phyloP scores from a whole-genome alignment of 345 rosid genomes.

The Pugionium cornutum region DNA sequence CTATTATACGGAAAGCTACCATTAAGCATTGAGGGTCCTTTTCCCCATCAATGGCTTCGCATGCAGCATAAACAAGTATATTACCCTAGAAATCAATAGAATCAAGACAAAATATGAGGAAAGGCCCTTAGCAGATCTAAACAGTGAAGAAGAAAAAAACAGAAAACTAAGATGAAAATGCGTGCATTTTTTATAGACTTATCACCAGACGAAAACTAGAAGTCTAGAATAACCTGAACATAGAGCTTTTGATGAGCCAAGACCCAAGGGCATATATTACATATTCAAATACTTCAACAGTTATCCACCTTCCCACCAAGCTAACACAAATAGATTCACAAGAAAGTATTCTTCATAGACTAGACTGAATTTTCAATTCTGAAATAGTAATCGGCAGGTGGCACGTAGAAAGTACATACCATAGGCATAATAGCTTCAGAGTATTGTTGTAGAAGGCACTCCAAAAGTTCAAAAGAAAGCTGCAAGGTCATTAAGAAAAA shows the following conservation, averaged over 20 bases:
- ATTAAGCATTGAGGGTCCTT: slow-evolving; percentile 88
- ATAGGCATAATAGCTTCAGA: slow-evolving; percentile 50
- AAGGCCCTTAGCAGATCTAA: slow-evolving; percentile 2
- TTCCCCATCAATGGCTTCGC: slow-evolving; percentile 84
- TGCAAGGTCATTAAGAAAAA: slow-evolving; percentile 43
- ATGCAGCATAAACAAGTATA: slow-evolving; percentile 55
- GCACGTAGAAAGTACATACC: slow-evolving; percentile 47
- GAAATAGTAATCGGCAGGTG: not conserved
- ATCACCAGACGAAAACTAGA: not conserved
- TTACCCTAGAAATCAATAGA: slow-evolving; percentile 51
- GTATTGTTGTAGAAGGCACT: slow-evolving; percentile 65
- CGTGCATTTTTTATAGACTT: not conserved
- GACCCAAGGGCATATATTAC: not conserved
- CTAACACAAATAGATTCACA: slow-evolving; percentile 2
- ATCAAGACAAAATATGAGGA: slow-evolving; percentile 7
- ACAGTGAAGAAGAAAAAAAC: slow-evolving; percentile 6
- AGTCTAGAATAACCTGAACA: not conserved
- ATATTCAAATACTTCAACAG: not conserved
- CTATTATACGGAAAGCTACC: slow-evolving; percentile 74
- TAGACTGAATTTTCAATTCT: not conserved
- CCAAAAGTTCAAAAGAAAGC: slow-evolving; percentile 86
- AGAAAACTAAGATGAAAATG: not conserved
- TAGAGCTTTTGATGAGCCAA: not conserved
- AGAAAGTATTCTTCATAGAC: slow-evolving; percentile 13
- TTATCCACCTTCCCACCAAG: not conserved